Evolutionary conservation across 1,284 basidiomycete species (phyloP).

Genomic region (Heterobasidion parviporum): DNA sequence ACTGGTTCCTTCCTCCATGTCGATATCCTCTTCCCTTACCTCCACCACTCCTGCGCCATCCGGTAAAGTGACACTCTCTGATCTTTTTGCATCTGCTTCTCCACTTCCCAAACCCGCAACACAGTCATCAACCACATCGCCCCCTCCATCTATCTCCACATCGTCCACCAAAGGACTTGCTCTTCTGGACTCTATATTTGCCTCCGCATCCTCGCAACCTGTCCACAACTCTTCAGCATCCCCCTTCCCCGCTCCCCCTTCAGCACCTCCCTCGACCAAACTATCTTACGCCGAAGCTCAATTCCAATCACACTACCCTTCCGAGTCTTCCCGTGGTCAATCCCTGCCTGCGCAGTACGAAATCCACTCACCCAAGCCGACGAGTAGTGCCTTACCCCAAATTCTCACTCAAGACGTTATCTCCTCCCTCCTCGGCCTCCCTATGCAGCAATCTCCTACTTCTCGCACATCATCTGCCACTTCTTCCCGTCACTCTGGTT

Average conservation of each 20-base stretch:
- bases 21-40: conserved; percentile 4
- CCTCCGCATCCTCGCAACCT: conserved; percentile 27
- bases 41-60: conserved; percentile 2
- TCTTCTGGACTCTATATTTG: conserved; percentile 44
- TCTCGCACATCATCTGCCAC: conserved; percentile 44
- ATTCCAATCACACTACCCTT: not conserved
- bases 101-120: not conserved
- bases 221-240: conserved; percentile 8
- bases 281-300: conserved; percentile 5
- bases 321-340: conserved; percentile 7
- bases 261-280: conserved; percentile 8
- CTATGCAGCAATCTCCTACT: conserved; percentile 18
- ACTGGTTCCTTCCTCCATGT: conserved; percentile 20
- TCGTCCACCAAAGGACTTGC: conserved; percentile 26
- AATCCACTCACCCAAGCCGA: conserved; percentile 39
- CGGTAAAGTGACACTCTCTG: conserved; percentile 8
- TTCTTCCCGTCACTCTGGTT: conserved; percentile 28
- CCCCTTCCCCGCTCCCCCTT: conserved; percentile 10
- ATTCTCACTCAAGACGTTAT: conserved; percentile 60
- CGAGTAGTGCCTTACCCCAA: conserved; percentile 37
- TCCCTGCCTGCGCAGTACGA: conserved; percentile 7
- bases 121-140: conserved; percentile 10
- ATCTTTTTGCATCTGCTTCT: conserved; percentile 13
- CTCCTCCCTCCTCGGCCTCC: conserved; percentile 44
- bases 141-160: conserved; percentile 10